Percentiles rank a stretch among this genome's conserved stretches.
phyloP scores from a whole-genome alignment of 2,329 filamentous ascomycete genomes.

The Rhynchosporium agropyri region DNA sequence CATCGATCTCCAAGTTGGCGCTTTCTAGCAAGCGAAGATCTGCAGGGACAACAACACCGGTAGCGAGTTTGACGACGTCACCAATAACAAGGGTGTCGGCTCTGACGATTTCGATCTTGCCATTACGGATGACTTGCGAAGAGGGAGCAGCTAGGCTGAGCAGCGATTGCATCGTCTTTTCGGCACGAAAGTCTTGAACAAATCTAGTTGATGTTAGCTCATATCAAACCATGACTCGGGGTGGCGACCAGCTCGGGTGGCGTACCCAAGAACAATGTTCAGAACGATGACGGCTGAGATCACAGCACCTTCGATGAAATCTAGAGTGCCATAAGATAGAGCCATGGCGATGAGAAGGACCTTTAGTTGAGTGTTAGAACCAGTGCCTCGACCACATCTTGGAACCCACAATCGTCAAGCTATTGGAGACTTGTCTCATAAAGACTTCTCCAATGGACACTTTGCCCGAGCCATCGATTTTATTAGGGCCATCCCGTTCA shows the following conservation, averaged over 20 bases:
- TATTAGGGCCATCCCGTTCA: conserved; percentile 68
- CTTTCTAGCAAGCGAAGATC: conserved; percentile 66
- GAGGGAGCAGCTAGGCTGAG: conserved; percentile 47
- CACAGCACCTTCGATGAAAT: conserved; percentile 65
- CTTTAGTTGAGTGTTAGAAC: conserved; percentile 45
- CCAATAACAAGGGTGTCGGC: conserved; percentile 64
- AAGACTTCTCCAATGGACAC: conserved; percentile 75
- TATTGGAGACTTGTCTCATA: conserved; percentile 76
- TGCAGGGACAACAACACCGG: conserved; percentile 70
- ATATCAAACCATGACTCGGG: background rate
- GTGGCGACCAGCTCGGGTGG: background rate
- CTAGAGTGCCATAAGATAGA: conserved; percentile 65
- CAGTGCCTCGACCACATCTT: conserved; percentile 9
- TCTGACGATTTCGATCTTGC: conserved; percentile 54
- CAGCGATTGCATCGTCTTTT: conserved; percentile 63
- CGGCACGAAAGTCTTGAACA: conserved; percentile 62
- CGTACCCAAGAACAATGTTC: conserved; percentile 61
- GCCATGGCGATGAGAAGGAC: conserved; percentile 77
- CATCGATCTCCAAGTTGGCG: conserved; percentile 76
- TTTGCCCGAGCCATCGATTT: conserved; percentile 70
- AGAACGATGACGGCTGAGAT: conserved; percentile 66
- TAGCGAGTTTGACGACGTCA: conserved; percentile 63
- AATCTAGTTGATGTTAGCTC: conserved; percentile 43
- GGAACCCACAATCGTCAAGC: conserved; percentile 64
- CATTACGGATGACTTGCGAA: conserved; percentile 60